Base-by-base conservation (phyloP, 2,329 filamentous ascomycete genomes). In the Aspergillus ruber region DNA sequence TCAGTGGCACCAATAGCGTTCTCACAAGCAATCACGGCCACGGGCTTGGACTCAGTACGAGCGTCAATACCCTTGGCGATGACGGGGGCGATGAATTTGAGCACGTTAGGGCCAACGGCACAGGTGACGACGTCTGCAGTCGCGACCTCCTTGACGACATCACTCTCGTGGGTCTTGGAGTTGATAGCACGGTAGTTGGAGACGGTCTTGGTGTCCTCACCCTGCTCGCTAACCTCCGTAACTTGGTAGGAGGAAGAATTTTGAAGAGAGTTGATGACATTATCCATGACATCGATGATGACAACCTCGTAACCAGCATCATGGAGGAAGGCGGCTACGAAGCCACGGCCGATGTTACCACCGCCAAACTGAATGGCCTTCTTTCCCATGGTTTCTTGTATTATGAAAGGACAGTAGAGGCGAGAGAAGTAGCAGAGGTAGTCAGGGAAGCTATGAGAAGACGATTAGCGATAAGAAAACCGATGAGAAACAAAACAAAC, bases 111-210 rank as follows among this genome's bases (percentile, higher is more conserved):
- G 40, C 93, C 93, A 56, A 98, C 93, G 17, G 93, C 95, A 73
- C 93, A 98, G 55, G 93, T 98, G 61, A 98, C 89, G 45, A 95
- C 74, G 54, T 95, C 90, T 36, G 91, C 90, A 18, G 85, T 85
- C 47, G 85, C 79, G 61, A 97, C 95, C 74, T 93, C 88, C 42
- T 91, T 72, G 57, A 97, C 73, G 47, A 95, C 82, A 47, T 91
- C 84, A 46, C 78, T 78, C 74, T 94, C 86, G 66, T 95, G 77
- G 55, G 85, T 83, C 74, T 87, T 90, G 59, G 89, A 94, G 82
- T 97, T 96, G 80, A 97, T 86, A 71, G 93, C 93, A 45, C 89
- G 88, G 79, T 95, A 97, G 76, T 96, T 93, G 71, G 87, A 86
- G 73, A 98, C 95, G 60, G 76, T 85, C 72, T 87, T 90, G 62